A percentile compares a stretch with the other conserved stretches of the same genome.
These are phyloP conservation scores for Boletus rubroflammeus DNA, from an alignment of 768 basidiomycete species.

Conservation along the genomic window DNA sequence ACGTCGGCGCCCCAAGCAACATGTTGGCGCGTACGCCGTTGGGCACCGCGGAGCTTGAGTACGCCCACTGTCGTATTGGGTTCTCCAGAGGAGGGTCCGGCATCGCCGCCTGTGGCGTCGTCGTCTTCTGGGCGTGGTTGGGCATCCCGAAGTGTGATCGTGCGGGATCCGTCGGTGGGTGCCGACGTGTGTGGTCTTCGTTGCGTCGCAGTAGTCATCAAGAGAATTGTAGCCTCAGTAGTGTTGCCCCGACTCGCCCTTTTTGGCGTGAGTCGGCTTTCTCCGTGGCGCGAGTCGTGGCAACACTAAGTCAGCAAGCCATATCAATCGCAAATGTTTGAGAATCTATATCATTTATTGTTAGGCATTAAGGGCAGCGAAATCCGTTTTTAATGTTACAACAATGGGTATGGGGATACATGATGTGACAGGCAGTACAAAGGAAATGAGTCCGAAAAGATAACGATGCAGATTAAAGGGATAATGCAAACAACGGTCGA, in stretches of 20 bases:
- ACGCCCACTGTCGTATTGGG: slow-evolving; percentile 39
- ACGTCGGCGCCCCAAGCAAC: slow-evolving; percentile 86
- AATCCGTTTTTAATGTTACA: slow-evolving; percentile 24
- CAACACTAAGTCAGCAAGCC: slow-evolving; percentile 19
- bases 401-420: slow-evolving; percentile 22
- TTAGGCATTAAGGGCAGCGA: slow-evolving; percentile 19
- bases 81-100: slow-evolving; percentile 19
- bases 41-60: slow-evolving; percentile 57
- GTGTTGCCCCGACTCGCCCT: too few species aligned
- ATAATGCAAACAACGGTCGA: slow-evolving; percentile 30
- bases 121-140: slow-evolving; percentile 34
- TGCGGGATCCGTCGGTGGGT: slow-evolving; percentile 52
- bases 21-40: slow-evolving; percentile 42
- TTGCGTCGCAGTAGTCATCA: slow-evolving; percentile 25
- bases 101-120: slow-evolving; percentile 2
- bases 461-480: slow-evolving; percentile 21
- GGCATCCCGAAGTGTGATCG: slow-evolving; percentile 42
- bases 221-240: too few species aligned
- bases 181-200: slow-evolving; percentile 37
- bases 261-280: too few species aligned
- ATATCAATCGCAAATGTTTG: neutral
- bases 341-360: slow-evolving; percentile 15
- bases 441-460: slow-evolving; percentile 21
- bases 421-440: slow-evolving; percentile 24
- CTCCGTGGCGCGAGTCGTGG: too few species aligned